Conservation (phyloP, 352 stramenopile species). For the Phytophthora lateralis region DNA sequence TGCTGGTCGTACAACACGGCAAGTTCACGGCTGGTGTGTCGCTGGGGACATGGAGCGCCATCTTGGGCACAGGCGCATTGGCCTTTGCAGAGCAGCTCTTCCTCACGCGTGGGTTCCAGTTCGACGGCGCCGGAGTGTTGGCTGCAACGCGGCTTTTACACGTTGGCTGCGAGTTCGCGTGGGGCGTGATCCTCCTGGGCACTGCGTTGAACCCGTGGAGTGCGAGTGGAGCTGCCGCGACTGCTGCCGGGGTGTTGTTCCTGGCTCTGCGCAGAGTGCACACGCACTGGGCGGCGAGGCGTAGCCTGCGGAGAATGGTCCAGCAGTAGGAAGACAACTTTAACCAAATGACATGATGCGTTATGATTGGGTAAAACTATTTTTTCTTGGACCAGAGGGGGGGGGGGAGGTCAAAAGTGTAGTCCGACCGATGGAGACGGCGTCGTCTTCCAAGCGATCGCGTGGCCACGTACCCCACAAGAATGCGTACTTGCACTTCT, state of each 20-base stretch:
- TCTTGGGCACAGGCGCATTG: constrained; percentile 45
- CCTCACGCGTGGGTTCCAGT: constrained; percentile 68
- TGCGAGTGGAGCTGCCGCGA: constrained; percentile 41
- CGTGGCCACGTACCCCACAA: constrained; percentile 21
- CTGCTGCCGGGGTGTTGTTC: constrained; percentile 37
- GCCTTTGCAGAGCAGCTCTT: constrained; percentile 60
- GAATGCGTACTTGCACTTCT: constrained; percentile 64
- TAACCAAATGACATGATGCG: constrained; percentile 5
- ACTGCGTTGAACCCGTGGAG: constrained; percentile 51
- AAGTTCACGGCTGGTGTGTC: constrained; percentile 31
- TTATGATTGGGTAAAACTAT: constrained; percentile 1
- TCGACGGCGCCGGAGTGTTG: constrained; percentile 56
- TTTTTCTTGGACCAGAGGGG: background rate
- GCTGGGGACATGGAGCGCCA: constrained; percentile 29
- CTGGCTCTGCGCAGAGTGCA: constrained; percentile 30
- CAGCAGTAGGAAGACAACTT: constrained; percentile 8
- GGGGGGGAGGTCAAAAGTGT: background rate
- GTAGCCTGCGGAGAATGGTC: constrained; percentile 25
- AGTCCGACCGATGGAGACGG: constrained; percentile 14
- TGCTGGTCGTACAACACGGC: constrained; percentile 38
- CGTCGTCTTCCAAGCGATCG: constrained; percentile 7
- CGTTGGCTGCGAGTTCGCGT: constrained; percentile 62
- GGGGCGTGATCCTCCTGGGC: constrained; percentile 46
- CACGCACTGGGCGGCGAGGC: constrained; percentile 36
- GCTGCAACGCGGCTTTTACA: constrained; percentile 56